phyloP scores from a whole-genome alignment of 2,329 filamentous ascomycete genomes.

The Aspergillus fijiensis region DNA sequence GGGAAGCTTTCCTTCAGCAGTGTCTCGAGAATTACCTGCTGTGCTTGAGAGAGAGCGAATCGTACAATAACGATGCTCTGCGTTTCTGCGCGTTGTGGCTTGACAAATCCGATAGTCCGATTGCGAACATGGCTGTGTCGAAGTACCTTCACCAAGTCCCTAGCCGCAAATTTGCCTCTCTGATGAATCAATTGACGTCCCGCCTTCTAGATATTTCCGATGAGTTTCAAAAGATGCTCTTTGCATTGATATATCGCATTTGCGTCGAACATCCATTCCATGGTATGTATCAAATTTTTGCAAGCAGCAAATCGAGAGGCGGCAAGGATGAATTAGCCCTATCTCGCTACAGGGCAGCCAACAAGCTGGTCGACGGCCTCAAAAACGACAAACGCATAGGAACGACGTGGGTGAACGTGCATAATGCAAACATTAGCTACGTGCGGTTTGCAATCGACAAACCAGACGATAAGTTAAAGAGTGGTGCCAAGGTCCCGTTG shows the following conservation, averaged over 20 bases:
- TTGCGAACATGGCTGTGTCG: constrained; percentile 74
- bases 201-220: constrained; percentile 70
- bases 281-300: constrained; percentile 95
- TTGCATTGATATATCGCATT: constrained; percentile 73
- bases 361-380: constrained; percentile 64
- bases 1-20: constrained; percentile 79
- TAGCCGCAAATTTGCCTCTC: constrained; percentile 83
- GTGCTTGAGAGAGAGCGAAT: constrained; percentile 78
- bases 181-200: constrained; percentile 98
- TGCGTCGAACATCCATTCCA: constrained; percentile 94
- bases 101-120: constrained; percentile 72
- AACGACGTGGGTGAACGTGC: constrained; percentile 68
- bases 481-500: constrained; percentile 62
- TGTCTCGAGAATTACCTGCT: constrained; percentile 92
- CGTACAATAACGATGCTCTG: constrained; percentile 83
- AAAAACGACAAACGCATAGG: constrained; percentile 52
- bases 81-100: constrained; percentile 95
- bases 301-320: constrained; percentile 67
- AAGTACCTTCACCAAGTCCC: constrained; percentile 72
- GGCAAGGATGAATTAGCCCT: constrained; percentile 71
- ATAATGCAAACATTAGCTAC: constrained; percentile 69
- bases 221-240: constrained; percentile 74
- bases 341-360: constrained; percentile 72
- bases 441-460: constrained; percentile 50
- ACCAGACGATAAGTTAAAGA: constrained; percentile 63